These are phyloP conservation scores for Chiua sp. DNA, from an alignment of 1,284 basidiomycete genomes.

Conservation along the genomic window DNA sequence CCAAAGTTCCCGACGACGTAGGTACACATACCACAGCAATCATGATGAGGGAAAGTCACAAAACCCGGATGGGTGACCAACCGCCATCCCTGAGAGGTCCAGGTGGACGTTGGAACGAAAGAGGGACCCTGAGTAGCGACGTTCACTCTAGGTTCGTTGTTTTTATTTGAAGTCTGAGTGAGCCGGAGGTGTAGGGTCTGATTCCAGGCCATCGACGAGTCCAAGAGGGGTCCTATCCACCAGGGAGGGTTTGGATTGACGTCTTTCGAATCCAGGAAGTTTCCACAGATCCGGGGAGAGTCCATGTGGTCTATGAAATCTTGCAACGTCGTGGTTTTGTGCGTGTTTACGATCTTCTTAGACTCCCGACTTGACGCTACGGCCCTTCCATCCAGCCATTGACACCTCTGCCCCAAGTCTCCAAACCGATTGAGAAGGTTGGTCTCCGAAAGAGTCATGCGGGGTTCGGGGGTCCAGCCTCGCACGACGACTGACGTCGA, in stretches of 20 bases:
- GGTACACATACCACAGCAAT: slow-evolving; percentile 9
- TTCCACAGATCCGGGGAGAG: not conserved
- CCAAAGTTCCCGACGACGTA: not conserved
- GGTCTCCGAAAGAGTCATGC: not conserved
- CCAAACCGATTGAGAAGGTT: not conserved
- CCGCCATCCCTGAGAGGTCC: slow-evolving; percentile 13
- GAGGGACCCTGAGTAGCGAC: not conserved
- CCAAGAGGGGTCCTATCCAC: not conserved
- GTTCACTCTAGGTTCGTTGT: not conserved
- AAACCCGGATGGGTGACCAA: slow-evolving; percentile 6
- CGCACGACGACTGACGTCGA: slow-evolving; percentile 4
- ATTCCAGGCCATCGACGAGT: slow-evolving; percentile 6
- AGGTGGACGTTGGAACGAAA: not conserved
- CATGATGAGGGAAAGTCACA: not conserved
- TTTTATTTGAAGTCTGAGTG: not conserved
- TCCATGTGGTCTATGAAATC: slow-evolving; percentile 1
- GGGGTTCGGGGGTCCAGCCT: not conserved
- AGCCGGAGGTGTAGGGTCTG: not conserved
- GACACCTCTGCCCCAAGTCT: not conserved
- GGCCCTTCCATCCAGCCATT: not conserved
- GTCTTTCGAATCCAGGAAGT: slow-evolving; percentile 12
- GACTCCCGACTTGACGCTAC: not conserved
- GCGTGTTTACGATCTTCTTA: not conserved
- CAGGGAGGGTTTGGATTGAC: not conserved
- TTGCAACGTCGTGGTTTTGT: not conserved